These are phyloP conservation scores for Moesziomyces globuligerus DNA, from an alignment of 1,284 basidiomycete genomes.

Conservation along the genomic window DNA sequence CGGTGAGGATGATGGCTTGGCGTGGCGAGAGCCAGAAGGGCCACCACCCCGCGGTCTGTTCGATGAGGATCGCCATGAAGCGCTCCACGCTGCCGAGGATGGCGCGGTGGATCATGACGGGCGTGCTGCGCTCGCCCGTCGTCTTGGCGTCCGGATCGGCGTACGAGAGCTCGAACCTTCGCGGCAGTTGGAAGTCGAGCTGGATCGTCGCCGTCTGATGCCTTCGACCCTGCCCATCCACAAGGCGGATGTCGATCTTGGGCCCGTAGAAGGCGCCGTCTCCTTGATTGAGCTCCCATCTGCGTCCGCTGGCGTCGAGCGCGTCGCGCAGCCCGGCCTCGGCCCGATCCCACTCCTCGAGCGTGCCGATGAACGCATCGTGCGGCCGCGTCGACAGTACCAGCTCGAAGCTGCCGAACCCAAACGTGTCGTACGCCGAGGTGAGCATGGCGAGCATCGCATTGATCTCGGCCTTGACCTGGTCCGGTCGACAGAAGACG, in stretches of 20 bases:
- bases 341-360: constrained; percentile 60
- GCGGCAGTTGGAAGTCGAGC: constrained; percentile 65
- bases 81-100: constrained; percentile 65
- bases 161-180: constrained; percentile 60
- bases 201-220: constrained; percentile 67
- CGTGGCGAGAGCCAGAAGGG: constrained; percentile 64
- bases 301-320: constrained; percentile 44
- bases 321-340: constrained; percentile 53
- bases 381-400: constrained; percentile 63
- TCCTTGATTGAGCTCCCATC: constrained; percentile 59
- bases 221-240: constrained; percentile 58
- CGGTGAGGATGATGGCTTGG: constrained; percentile 60
- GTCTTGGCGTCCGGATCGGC: constrained; percentile 24
- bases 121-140: constrained; percentile 15
- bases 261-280: constrained; percentile 67
- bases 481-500: constrained; percentile 61
- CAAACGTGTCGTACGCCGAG: constrained; percentile 62
- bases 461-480: constrained; percentile 56
- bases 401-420: constrained; percentile 61
- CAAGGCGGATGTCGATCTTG: constrained; percentile 65
- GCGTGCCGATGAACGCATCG: constrained; percentile 48
- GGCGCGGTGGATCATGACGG: constrained; percentile 67
- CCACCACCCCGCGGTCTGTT: constrained; percentile 62
- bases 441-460: constrained; percentile 65
- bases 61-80: constrained; percentile 65